Percentiles rank a stretch among this genome's conserved stretches.
phyloP scores from a whole-genome alignment of 1,284 basidiomycete species.

The Macrocybe sp. region DNA sequence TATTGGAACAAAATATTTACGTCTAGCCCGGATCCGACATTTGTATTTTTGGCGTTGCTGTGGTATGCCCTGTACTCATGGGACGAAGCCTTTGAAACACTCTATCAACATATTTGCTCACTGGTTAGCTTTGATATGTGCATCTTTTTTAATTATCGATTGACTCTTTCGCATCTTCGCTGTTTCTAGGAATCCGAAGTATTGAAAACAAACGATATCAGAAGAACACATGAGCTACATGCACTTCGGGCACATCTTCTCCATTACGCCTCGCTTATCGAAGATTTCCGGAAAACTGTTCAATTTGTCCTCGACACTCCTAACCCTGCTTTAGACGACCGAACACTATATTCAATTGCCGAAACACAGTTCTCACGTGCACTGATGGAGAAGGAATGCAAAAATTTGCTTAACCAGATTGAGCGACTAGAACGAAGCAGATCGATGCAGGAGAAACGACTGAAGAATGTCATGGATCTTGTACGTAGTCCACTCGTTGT shows the following conservation, averaged over 20 bases:
- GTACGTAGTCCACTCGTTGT: slow-evolving; percentile 23
- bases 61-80: slow-evolving; percentile 56
- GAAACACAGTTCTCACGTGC: slow-evolving; percentile 12
- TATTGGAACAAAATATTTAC: slow-evolving; percentile 50
- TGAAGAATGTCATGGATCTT: slow-evolving; percentile 51
- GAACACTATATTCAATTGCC: slow-evolving; percentile 10
- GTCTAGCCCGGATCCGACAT: slow-evolving; percentile 42
- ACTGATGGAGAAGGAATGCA: slow-evolving; percentile 39
- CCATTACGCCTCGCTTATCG: slow-evolving; percentile 44
- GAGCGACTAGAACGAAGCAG: slow-evolving; percentile 37
- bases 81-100: slow-evolving; percentile 46
- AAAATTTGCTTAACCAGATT: slow-evolving; percentile 40
- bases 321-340: slow-evolving; percentile 35
- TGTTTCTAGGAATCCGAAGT: slow-evolving; percentile 35
- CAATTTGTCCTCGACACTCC: slow-evolving; percentile 38
- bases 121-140: slow-evolving; percentile 23
- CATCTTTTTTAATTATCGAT: background rate
- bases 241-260: slow-evolving; percentile 49
- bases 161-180: background rate
- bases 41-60: slow-evolving; percentile 41
- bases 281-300: slow-evolving; percentile 45
- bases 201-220: slow-evolving; percentile 31
- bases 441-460: slow-evolving; percentile 38
- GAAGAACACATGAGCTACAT: slow-evolving; percentile 44
- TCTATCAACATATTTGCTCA: slow-evolving; percentile 40